These are phyloP conservation scores for Argentina anserina DNA, from an alignment of 306 rosid species.

Conservation along the genomic window DNA sequence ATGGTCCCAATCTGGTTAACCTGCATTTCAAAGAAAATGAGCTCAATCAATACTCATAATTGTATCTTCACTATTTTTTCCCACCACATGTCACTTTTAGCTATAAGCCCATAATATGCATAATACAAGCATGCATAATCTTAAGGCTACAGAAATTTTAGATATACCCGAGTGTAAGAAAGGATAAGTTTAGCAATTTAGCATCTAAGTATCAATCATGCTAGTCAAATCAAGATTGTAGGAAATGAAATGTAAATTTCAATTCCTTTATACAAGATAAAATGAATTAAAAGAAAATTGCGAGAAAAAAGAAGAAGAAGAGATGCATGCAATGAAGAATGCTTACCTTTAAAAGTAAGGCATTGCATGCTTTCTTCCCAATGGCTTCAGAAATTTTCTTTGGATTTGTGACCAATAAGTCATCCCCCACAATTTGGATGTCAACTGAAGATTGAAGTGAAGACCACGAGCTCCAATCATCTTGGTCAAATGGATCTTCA, in stretches of 20 bases:
- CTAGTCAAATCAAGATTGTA: neutral
- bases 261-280: neutral
- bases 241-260: neutral
- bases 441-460: conserved; percentile 82
- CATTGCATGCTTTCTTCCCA: conserved; percentile 92
- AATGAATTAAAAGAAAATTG: neutral
- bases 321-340: neutral
- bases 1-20: conserved; percentile 98
- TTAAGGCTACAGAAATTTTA: neutral
- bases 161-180: neutral
- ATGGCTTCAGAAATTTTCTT: conserved; percentile 84
- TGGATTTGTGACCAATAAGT: conserved; percentile 93
- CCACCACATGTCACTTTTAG: neutral
- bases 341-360: conserved; percentile 82
- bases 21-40: conserved; percentile 39
- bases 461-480: conserved; percentile 96
- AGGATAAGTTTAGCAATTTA: too few species aligned
- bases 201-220: too few species aligned
- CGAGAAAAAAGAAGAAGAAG: too few species aligned
- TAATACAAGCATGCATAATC: neutral
- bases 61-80: neutral
- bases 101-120: neutral
- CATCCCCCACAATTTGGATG: conserved; percentile 95
- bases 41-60: neutral
- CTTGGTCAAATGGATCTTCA: conserved; percentile 99